Base-by-base conservation (phyloP, 148 eudicot species). In the Camellia sinensis region DNA sequence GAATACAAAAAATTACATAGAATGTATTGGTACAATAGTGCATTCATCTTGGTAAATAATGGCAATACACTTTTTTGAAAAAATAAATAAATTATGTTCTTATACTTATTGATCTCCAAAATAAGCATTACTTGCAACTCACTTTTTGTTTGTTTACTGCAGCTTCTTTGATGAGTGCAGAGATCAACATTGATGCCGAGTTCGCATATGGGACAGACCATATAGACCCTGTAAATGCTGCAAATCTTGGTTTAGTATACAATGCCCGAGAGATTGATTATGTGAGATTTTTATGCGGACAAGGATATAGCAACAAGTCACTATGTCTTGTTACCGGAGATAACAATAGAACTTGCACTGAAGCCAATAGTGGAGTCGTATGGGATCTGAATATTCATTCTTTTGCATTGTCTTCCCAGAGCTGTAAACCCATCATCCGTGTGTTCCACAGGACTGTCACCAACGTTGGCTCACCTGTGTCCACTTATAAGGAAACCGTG, bases 171-270 rank as follows among this genome's bases (percentile, higher is more conserved):
- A 80, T 87, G 82, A 78, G 65, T 40, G 21, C 52, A n/a, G 61
- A 14, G 0, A 59, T 9, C 15, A 79, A 79, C 77, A 2, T 48
- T 0, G 87, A 85, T 11, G 81, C 74, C 0, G 91, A 89, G n/a
- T 85, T 87, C 29, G 88, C 91, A n/a, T 89, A 85, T n/a, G 89
- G 91, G 1, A 62, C 91, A 0, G 91, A 88, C 44, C 89, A 89
- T 3, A 74, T 89, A 6, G 44, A 89, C 61, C 89, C 89, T 0
- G 0, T 71, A 19, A 79, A 81, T 59, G 88, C 85, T 11, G 72
- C 40, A 10, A 45, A 79, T 13, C 91, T 89, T 1, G 89, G 91
- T 29, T 71, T 87, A 46, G 79, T 89, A 45, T 88, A 88, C 56
- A 85, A 86, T 22, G 81, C 84, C 0, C 85, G 60, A 8, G 89